Conservation (phyloP, 331 rosid species). For the Malus hybrid region DNA sequence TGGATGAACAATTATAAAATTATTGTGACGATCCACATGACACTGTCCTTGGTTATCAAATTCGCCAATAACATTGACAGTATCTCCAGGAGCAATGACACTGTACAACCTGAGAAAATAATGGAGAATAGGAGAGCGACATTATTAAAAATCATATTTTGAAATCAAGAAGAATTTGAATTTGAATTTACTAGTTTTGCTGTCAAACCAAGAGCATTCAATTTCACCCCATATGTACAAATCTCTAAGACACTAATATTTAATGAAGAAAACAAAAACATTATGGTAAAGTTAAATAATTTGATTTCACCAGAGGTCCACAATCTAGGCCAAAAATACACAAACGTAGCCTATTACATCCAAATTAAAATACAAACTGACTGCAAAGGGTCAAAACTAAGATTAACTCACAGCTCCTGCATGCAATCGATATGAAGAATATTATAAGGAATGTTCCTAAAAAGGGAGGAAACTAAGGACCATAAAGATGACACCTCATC, state of each 20-base stretch:
- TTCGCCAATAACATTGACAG: slow-evolving; percentile 75
- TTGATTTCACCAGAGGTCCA: not conserved
- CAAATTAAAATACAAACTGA: not conserved
- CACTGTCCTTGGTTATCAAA: slow-evolving; percentile 66
- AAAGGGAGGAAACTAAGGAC: not conserved
- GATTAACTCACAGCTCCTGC: not conserved
- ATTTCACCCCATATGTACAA: not conserved
- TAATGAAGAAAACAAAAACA: not conserved
- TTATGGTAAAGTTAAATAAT: not conserved
- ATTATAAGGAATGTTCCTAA: not conserved
- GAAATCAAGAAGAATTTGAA: not conserved
- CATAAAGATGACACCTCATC: not conserved
- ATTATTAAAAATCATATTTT: not conserved
- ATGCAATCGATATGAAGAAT: not conserved
- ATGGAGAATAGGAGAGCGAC: not conserved
- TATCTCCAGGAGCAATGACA: slow-evolving; percentile 82
- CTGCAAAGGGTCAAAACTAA: not conserved
- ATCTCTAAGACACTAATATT: not conserved
- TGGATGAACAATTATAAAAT: slow-evolving; percentile 77
- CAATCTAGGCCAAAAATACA: not conserved
- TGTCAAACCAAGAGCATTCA: not conserved
- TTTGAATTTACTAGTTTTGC: not conserved
- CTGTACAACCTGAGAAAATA: slow-evolving; percentile 51
- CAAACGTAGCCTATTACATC: not conserved
- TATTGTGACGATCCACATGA: slow-evolving; percentile 53